A percentile compares a stretch with the other conserved stretches of the same genome.
These are phyloP conservation scores for Penicillium paneum DNA, from an alignment of 2,329 filamentous ascomycete genomes.

Conservation along the genomic window DNA sequence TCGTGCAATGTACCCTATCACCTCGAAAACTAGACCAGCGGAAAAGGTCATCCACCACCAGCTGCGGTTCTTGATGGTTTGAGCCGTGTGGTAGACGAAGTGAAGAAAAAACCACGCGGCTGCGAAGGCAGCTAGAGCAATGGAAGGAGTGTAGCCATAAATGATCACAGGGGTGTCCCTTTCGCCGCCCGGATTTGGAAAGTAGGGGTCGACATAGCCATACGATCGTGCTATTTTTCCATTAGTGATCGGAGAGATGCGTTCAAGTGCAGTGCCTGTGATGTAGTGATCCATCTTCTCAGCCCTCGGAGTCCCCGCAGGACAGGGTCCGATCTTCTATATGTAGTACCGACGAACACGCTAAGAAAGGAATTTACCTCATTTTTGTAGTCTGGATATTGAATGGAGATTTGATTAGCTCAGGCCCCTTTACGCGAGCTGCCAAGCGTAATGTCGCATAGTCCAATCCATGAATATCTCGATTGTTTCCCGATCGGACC, in stretches of 20 bases:
- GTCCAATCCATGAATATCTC: not conserved
- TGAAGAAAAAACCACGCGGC: conserved; percentile 16
- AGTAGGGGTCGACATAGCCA: conserved; percentile 1
- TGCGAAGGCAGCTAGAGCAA: conserved; percentile 13
- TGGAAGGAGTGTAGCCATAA: conserved; percentile 17
- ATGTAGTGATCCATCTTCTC: not conserved
- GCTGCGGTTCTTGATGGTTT: conserved; percentile 10
- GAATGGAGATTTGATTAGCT: not conserved
- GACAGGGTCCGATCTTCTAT: not conserved
- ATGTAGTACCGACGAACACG: not conserved
- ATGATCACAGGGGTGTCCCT: not conserved
- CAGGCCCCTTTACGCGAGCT: not conserved
- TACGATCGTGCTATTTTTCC: not conserved
- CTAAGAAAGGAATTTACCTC: not conserved
- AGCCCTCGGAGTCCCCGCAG: too few species aligned
- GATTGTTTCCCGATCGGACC: not conserved
- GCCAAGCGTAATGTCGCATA: not conserved
- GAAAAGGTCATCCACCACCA: conserved; percentile 20
- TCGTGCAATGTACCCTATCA: conserved; percentile 16
- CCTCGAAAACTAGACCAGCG: conserved; percentile 12
- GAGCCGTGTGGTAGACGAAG: conserved; percentile 8
- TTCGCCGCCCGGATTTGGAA: not conserved
- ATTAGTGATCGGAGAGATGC: not conserved
- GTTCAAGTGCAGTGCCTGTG: not conserved
- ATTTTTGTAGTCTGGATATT: not conserved